These are phyloP conservation scores for Prunus dulcis DNA, from an alignment of 306 rosid genomes.

Conservation along the genomic window DNA sequence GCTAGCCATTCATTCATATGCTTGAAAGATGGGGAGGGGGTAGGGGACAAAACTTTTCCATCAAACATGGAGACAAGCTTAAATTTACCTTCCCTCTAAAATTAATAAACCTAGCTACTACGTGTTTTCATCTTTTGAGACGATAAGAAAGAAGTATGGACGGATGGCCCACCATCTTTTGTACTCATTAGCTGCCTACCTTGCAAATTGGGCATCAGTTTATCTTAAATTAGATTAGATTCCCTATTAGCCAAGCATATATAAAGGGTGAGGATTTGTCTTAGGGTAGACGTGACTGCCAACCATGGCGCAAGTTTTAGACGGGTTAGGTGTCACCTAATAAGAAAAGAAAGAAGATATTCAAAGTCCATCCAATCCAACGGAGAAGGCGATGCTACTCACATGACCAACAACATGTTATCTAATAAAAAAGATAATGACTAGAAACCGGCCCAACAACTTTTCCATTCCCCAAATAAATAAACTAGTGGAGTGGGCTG, in stretches of 20 bases:
- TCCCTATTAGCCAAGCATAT: background rate
- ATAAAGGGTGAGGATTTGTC: background rate
- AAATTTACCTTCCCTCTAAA: background rate
- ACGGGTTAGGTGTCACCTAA: background rate
- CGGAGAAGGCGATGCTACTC: background rate
- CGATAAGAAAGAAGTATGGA: background rate
- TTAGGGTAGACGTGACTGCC: background rate
- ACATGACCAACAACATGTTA: constrained; percentile 9
- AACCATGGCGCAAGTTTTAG: background rate
- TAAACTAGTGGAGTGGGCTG: too few relatives aligned
- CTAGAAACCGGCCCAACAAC: constrained; percentile 5
- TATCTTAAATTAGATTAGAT: background rate
- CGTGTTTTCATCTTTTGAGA: background rate
- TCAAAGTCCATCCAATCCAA: background rate
- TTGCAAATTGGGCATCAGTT: constrained; percentile 10
- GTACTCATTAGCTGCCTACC: constrained; percentile 10
- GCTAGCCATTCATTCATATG: background rate
- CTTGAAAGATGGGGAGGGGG: background rate
- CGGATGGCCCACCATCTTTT: constrained; percentile 8
- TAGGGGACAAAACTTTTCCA: background rate
- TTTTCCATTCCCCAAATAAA: background rate
- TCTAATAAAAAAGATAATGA: background rate
- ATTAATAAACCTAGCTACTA: background rate
- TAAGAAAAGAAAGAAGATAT: background rate
- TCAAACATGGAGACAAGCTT: background rate